Conservation (phyloP, 1,139 yeast genomes). For the Taphrina confusa region DNA sequence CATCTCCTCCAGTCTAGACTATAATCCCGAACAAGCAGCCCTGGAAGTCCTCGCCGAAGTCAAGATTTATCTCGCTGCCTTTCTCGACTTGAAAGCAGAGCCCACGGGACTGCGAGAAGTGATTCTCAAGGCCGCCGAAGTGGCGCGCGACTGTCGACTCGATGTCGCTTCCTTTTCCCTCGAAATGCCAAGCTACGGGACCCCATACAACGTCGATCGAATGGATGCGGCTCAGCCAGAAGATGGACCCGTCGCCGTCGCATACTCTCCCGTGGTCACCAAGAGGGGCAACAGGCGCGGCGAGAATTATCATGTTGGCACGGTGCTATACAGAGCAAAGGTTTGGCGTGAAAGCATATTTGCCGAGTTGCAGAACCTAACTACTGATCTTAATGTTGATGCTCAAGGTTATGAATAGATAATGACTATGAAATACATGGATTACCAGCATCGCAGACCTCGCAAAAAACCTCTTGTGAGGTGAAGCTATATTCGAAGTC, state of each 20-base stretch:
- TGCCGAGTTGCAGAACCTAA: constrained; percentile 20
- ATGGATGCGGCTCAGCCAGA: constrained; percentile 26
- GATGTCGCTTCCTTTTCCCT: constrained; percentile 22
- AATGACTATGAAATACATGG: no score
- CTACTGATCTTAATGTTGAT: not conserved
- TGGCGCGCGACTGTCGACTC: constrained; percentile 28
- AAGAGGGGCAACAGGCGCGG: constrained; percentile 19
- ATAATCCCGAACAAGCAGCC: not conserved
- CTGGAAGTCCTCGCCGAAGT: constrained; percentile 11
- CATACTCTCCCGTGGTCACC: constrained; percentile 18
- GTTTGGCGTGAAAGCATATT: constrained; percentile 27
- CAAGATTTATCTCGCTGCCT: constrained; percentile 4
- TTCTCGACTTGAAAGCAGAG: not conserved
- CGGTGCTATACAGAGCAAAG: constrained; percentile 5
- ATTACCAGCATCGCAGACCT: no score
- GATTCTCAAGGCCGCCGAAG: constrained; percentile 10
- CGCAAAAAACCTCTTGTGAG: no score
- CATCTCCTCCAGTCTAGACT: constrained; percentile 7
- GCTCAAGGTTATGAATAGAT: not conserved
- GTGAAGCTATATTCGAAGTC: no score
- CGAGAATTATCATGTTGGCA: not conserved
- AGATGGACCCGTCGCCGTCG: constrained; percentile 15
- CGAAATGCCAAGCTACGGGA: constrained; percentile 14
- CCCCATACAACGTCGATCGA: not conserved
- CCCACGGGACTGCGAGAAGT: constrained; percentile 6